Percentiles rank a stretch among this genome's conserved stretches.
Evolutionary conservation across 768 basidiomycete species (phyloP).

Genomic region (Trametopsis cervina): DNA sequence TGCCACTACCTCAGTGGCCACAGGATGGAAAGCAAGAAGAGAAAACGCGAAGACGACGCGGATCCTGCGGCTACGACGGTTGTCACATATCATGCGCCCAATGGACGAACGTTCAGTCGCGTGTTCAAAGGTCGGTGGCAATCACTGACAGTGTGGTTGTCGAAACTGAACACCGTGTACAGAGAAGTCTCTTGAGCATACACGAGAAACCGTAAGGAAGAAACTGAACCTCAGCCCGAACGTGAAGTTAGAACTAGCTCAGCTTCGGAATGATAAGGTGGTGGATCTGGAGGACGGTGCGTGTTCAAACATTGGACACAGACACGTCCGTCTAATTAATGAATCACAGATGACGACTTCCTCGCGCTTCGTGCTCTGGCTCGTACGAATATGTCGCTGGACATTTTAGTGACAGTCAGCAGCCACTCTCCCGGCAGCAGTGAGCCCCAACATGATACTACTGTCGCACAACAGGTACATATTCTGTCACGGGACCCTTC

Average conservation of each 20-base stretch:
- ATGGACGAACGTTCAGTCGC: slow-evolving; percentile 31
- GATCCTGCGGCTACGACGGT: slow-evolving; percentile 11
- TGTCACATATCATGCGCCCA: slow-evolving; percentile 33
- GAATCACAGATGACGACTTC: slow-evolving; percentile 64
- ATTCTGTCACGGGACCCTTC: too few species aligned
- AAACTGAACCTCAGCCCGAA: slow-evolving; percentile 49
- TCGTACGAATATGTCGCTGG: slow-evolving; percentile 1
- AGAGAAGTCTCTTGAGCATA: slow-evolving; percentile 41
- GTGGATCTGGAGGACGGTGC: slow-evolving; percentile 77
- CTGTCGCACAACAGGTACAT: too few species aligned
- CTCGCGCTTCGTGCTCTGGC: slow-evolving; percentile 57
- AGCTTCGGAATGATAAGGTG: slow-evolving; percentile 43
- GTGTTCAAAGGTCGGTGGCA: slow-evolving; percentile 32
- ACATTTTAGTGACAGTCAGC: not conserved
- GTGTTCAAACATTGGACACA: slow-evolving; percentile 12
- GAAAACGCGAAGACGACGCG: slow-evolving; percentile 20
- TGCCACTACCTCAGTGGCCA: too few species aligned
- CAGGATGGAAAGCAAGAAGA: slow-evolving; percentile 20
- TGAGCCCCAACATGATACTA: too few species aligned
- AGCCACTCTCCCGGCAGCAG: too few species aligned
- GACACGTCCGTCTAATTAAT: slow-evolving; percentile 4
- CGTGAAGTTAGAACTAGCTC: slow-evolving; percentile 33
- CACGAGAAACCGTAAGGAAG: slow-evolving; percentile 48
- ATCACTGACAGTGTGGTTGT: slow-evolving; percentile 5
- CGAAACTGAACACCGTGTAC: not conserved